These are phyloP conservation scores for Fusarium sp. DNA, from an alignment of 2,329 filamentous ascomycete genomes.

Conservation along the genomic window DNA sequence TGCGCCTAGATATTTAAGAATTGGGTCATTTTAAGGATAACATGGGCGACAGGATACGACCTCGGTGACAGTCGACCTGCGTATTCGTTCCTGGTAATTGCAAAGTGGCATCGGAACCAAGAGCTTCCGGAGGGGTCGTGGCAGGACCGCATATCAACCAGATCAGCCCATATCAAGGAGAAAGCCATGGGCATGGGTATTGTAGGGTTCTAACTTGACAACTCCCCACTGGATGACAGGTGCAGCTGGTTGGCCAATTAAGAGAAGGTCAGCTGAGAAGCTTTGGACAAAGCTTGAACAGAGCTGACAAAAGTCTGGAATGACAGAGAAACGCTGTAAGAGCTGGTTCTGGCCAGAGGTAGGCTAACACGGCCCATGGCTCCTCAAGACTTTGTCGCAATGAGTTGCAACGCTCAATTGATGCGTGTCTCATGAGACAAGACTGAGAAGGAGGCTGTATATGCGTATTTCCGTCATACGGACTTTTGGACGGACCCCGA, in stretches of 20 bases:
- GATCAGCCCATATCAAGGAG: constrained; percentile 7
- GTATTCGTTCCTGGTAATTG: not conserved
- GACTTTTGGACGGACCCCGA: constrained; percentile 1
- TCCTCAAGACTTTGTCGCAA: not conserved
- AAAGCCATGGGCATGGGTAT: not conserved
- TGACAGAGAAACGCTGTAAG: not conserved
- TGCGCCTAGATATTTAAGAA: not conserved
- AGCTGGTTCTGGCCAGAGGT: too few species aligned
- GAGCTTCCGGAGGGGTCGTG: constrained; percentile 8
- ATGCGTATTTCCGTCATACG: constrained; percentile 17
- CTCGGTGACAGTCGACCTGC: not conserved
- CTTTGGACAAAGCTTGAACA: not conserved
- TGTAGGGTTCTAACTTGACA: not conserved
- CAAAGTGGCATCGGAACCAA: constrained; percentile 2
- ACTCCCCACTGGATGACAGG: constrained; percentile 4
- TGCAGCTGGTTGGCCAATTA: constrained; percentile 13
- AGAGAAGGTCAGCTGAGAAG: not conserved
- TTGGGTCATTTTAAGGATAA: not conserved
- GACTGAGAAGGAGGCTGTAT: not conserved
- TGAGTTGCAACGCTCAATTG: constrained; percentile 3
- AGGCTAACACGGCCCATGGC: not conserved
- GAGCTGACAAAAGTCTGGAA: not conserved
- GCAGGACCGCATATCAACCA: not conserved
- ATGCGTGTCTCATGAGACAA: not conserved
- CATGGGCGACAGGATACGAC: not conserved